Evolutionary conservation across 345 rosid genomes (phyloP).

Genomic region (Camelina laxa): DNA sequence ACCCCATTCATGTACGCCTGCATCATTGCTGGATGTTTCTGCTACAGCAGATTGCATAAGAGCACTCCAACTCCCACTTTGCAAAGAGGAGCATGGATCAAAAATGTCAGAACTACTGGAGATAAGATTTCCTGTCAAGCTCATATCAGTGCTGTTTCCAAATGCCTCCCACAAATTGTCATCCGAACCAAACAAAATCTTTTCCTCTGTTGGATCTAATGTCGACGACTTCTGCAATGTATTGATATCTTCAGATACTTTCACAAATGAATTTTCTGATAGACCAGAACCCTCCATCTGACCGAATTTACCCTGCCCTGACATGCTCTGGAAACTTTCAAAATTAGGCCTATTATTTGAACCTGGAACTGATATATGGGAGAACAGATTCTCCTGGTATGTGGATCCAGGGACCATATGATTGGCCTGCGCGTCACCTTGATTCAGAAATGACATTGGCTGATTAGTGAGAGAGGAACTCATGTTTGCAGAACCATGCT

Average conservation of each 20-base stretch:
- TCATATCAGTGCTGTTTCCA: slow-evolving; percentile 56
- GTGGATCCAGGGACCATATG: slow-evolving; percentile 54
- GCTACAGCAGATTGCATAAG: slow-evolving; percentile 99
- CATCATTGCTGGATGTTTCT: slow-evolving; percentile 71
- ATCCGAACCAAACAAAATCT: slow-evolving; percentile 87
- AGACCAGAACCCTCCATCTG: slow-evolving; percentile 49
- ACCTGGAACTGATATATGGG: slow-evolving; percentile 48
- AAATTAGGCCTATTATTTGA: slow-evolving; percentile 51
- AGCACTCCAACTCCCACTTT: slow-evolving; percentile 99
- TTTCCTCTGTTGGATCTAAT: slow-evolving; percentile 91
- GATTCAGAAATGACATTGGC: slow-evolving; percentile 53
- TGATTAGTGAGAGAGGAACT: slow-evolving; percentile 55
- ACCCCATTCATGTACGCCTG: slow-evolving; percentile 37
- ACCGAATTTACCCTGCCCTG: slow-evolving; percentile 48
- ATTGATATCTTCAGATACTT: slow-evolving; percentile 41
- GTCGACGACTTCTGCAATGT: slow-evolving; percentile 63
- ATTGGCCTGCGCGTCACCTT: slow-evolving; percentile 54
- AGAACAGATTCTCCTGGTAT: slow-evolving; percentile 51
- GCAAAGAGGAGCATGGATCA: slow-evolving; percentile 70
- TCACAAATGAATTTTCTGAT: slow-evolving; percentile 53
- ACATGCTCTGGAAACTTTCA: slow-evolving; percentile 49
- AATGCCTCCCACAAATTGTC: slow-evolving; percentile 84
- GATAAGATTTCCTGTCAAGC: slow-evolving; percentile 53
- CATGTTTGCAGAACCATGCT: slow-evolving; percentile 53
- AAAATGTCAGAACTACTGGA: slow-evolving; percentile 52